A percentile compares a stretch with the other conserved stretches of the same genome.
These are phyloP conservation scores for Petasospora rhodanensis DNA, from an alignment of 1,139 yeast genomes.

Conservation along the genomic window DNA sequence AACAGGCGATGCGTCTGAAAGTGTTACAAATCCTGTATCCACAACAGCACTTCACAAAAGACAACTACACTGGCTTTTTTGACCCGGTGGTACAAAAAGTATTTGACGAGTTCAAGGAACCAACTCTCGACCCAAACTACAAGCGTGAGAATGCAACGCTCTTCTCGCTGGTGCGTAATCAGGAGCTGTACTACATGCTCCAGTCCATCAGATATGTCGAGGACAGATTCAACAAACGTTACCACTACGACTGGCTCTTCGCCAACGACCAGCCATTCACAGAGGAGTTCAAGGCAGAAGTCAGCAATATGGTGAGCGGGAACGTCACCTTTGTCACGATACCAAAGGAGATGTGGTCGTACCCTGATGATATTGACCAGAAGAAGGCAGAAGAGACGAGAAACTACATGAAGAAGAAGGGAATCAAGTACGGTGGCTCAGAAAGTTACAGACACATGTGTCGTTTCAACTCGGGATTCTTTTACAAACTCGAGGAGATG, in stretches of 20 bases:
- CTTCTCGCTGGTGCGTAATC: conserved; percentile 51
- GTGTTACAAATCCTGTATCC: conserved; percentile 23
- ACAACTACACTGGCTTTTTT: conserved; percentile 18
- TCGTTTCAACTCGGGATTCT: conserved; percentile 52
- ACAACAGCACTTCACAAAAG: conserved; percentile 18
- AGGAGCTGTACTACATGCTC: conserved; percentile 43
- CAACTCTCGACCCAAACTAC: conserved; percentile 3
- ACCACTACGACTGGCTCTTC: conserved; percentile 60
- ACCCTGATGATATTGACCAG: conserved; percentile 62
- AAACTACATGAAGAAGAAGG: conserved; percentile 36
- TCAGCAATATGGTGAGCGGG: conserved; percentile 51
- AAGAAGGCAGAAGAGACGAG: conserved; percentile 51
- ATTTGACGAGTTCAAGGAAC: conserved; percentile 6
- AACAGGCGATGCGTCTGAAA: conserved; percentile 16
- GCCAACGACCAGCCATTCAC: conserved; percentile 52
- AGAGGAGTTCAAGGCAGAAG: conserved; percentile 40
- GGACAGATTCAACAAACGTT: conserved; percentile 49
- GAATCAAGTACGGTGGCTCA: conserved; percentile 48
- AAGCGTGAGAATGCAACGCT: conserved; percentile 45
- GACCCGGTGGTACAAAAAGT: conserved; percentile 14
- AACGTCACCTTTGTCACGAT: conserved; percentile 57
- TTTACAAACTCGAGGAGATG: conserved; percentile 51
- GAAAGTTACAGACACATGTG: conserved; percentile 64
- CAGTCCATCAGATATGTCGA: conserved; percentile 50
- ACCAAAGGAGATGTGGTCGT: conserved; percentile 67